Conservation (phyloP, 495 filamentous ascomycete species). For the Parathielavia hyrcaniae region DNA sequence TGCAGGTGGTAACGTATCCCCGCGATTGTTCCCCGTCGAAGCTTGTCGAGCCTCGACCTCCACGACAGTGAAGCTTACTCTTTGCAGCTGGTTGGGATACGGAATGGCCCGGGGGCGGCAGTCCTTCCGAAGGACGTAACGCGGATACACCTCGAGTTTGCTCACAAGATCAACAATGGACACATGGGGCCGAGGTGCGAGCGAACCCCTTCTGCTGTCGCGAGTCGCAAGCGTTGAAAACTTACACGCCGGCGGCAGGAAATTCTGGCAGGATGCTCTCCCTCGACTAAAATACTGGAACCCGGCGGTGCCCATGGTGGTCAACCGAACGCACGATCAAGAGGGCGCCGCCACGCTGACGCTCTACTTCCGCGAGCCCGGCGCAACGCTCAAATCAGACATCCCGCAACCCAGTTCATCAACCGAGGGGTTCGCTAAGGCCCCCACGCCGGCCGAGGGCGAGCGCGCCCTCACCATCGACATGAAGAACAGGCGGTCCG, state of each 20-base stretch:
- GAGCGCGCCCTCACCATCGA: constrained; percentile 51
- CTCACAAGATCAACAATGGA: constrained; percentile 55
- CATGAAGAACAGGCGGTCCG: constrained; percentile 55
- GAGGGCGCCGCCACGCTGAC: constrained; percentile 60
- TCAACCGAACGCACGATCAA: constrained; percentile 57
- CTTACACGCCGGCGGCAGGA: constrained; percentile 39
- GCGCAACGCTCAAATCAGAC: constrained; percentile 25
- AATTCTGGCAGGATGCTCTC: constrained; percentile 81
- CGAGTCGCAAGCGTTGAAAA: neutral
- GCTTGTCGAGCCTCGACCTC: neutral
- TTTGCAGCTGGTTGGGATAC: constrained; percentile 60
- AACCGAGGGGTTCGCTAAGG: constrained; percentile 33
- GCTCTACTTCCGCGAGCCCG: constrained; percentile 56
- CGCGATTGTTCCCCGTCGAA: constrained; percentile 10
- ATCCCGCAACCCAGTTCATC: constrained; percentile 34
- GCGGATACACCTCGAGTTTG: constrained; percentile 78
- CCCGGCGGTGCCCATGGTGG: constrained; percentile 72
- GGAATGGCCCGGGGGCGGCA: constrained; percentile 74
- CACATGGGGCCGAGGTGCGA: constrained; percentile 74
- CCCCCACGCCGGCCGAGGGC: constrained; percentile 38
- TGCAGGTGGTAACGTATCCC: constrained; percentile 34
- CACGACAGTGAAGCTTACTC: constrained; percentile 18
- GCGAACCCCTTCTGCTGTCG: constrained; percentile 4
- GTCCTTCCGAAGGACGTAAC: constrained; percentile 73
- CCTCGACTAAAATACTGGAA: constrained; percentile 92